These are phyloP conservation scores for Paecilomyces variotii DNA, from an alignment of 2,329 filamentous ascomycete species.

Conservation along the genomic window DNA sequence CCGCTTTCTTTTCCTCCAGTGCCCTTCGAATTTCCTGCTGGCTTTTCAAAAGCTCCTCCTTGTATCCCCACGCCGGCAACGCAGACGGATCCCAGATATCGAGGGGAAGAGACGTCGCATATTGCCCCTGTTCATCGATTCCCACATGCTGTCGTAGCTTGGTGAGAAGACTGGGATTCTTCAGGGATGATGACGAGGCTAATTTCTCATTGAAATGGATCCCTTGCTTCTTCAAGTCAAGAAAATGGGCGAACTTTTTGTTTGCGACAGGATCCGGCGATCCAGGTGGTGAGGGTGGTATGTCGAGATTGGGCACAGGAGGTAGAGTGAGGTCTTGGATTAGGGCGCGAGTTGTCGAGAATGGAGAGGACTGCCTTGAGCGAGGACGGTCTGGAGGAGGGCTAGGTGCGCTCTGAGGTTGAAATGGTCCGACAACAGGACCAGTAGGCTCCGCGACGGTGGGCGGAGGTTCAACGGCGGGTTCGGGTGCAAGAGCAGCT, in stretches of 20 bases:
- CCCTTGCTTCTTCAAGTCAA: slow-evolving; percentile 54
- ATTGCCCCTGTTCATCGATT: slow-evolving; percentile 46
- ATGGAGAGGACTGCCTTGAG: slow-evolving; percentile 36
- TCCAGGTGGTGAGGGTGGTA: slow-evolving; percentile 39
- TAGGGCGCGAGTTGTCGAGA: slow-evolving; percentile 40
- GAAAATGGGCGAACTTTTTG: slow-evolving; percentile 53
- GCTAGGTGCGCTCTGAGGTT: slow-evolving; percentile 14
- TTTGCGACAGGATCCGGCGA: slow-evolving; percentile 38
- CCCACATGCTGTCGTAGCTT: slow-evolving; percentile 53
- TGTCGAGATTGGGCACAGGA: slow-evolving; percentile 36
- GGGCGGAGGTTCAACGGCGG: not conserved
- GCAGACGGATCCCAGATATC: slow-evolving; percentile 32
- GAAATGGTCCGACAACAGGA: slow-evolving; percentile 30
- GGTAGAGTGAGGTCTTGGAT: slow-evolving; percentile 51
- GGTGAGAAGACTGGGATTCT: slow-evolving; percentile 50
- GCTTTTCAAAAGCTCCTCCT: slow-evolving; percentile 36
- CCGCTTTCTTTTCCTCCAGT: slow-evolving; percentile 25
- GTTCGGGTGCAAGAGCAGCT: not conserved
- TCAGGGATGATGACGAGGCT: slow-evolving; percentile 48
- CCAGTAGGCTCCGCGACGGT: slow-evolving; percentile 13
- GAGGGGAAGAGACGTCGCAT: slow-evolving; percentile 41
- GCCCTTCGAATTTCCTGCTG: slow-evolving; percentile 31
- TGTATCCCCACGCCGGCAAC: slow-evolving; percentile 38
- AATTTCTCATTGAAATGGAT: slow-evolving; percentile 58
- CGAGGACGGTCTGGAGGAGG: slow-evolving; percentile 7